Base-by-base conservation (phyloP, 192 early-diverging fungal species). In the Umbelopsis vinacea region DNA sequence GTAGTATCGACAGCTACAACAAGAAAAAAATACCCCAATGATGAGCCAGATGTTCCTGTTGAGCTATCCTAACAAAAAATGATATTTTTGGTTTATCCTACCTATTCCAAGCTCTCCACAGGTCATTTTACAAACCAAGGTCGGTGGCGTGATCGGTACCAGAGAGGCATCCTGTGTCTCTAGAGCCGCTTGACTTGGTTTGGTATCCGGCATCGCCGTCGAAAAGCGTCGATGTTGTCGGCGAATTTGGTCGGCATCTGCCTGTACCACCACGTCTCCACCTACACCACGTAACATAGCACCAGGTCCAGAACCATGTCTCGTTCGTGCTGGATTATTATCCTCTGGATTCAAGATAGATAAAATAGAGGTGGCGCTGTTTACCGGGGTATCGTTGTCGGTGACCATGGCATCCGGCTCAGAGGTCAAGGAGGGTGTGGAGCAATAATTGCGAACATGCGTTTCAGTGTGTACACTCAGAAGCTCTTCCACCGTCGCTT, bases 391-490 rank as follows among this genome's bases (percentile, higher is more conserved):
- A 45, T 82, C 71, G 17, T 76, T 43, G 10, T 71, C 74, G 3
- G 74, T 43, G 21, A 73, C 72, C 2, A 50, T 69, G 4, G 45
- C 14, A 4, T 54, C 68, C 19, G 73, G 68, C 9, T 69, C 68
- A 33, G 23, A 3, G 0, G 57, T 63, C 57, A 63, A 5, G 8
- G 57, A 11, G 4, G 57, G 57, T 0, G 77, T 76, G 17, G 72
- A 79, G 52, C 77, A 83, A 63, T 86, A 86, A 55, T 84, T 86
- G 12, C 82, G 74, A 6, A 86, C 81, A 74, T 86, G 85, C 0
- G 76, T 74, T 29, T 80, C 76, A 5, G 82, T 79, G 40, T 86
- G 85, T 19, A 81, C 85, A 7, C 71, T 75, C 38, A 86, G 15
- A 8, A 86, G 66, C 55, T 86, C 85, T 47, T 78, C 71, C 4